A percentile compares a stretch with the other conserved stretches of the same genome.
phyloP scores from a whole-genome alignment of 768 basidiomycete species.

The Mycena kentingensis region DNA sequence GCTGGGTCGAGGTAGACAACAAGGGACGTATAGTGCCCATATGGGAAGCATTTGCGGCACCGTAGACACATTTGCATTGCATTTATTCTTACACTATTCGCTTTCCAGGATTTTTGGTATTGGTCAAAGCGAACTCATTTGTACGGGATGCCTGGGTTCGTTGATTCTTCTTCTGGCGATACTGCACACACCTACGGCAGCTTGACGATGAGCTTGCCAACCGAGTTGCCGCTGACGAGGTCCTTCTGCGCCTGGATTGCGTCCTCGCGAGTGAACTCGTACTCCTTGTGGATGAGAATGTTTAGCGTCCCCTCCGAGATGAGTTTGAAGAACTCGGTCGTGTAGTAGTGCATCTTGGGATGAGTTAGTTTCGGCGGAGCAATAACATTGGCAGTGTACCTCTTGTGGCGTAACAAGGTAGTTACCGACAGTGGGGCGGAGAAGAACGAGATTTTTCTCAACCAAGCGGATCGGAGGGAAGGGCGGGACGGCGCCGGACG shows the following conservation, averaged over 20 bases:
- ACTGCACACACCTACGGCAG: too few species aligned
- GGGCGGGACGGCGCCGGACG: conserved; percentile 81
- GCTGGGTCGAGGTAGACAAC: conserved; percentile 71
- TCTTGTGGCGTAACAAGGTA: conserved; percentile 79
- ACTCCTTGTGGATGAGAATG: conserved; percentile 74
- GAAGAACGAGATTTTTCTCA: conserved; percentile 70
- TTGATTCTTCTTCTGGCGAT: too few species aligned
- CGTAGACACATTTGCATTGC: not conserved
- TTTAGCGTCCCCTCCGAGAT: conserved; percentile 63
- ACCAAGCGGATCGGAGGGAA: conserved; percentile 73
- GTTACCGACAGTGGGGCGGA: conserved; percentile 44
- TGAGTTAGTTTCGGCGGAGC: too few species aligned
- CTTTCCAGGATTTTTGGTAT: too few species aligned
- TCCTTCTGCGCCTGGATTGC: conserved; percentile 77
- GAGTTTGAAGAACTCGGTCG: conserved; percentile 61
- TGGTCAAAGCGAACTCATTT: too few species aligned
- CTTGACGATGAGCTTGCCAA: conserved; percentile 82
- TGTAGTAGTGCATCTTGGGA: conserved; percentile 63
- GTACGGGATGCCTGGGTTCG: too few species aligned
- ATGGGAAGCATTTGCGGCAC: conserved; percentile 52
- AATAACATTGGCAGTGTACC: too few species aligned
- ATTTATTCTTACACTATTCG: conserved; percentile 1
- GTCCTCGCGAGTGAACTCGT: conserved; percentile 82
- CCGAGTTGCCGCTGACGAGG: conserved; percentile 73
- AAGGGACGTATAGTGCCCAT: conserved; percentile 54